Evolutionary conservation across 2,329 filamentous ascomycete species (phyloP), one percentile per base, ranked within the genome.

Genomic region (Trichoderma atroviride): DNA sequence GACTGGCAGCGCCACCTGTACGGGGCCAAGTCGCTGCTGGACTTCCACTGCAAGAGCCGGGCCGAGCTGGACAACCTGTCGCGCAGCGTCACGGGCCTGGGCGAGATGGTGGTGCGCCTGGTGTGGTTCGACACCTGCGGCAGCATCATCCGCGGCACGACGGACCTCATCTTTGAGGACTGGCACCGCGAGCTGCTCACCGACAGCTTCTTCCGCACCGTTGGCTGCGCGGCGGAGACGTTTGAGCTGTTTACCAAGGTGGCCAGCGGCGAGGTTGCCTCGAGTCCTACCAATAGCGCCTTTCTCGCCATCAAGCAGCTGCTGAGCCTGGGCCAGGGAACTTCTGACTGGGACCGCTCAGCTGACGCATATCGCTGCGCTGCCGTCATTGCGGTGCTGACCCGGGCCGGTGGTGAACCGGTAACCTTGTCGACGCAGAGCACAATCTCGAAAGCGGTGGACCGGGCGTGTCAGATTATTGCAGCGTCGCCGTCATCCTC

Each of bases 51-150:
- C 57, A 75, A 71, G 2, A 76, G 74, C 9, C 75, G 74, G 5
- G 70, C 71, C 1, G 79, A 81, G n/a, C 72, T 83, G 2, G 75
- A 79, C 7, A 64, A 63, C 19, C 74, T 83, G 3, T 76, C 79
- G 1, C 61, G 65, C 0, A 73, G 73, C 0, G 79, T 82, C 5
- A 76, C 77, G 0, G 81, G 81, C 0, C 71, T 83, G 1, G 74
- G 76, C 2, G 79, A 81, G 58, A 79, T 82, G 2, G 73, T 83
- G 2, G 75, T 79, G 0, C 78, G 80, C 9, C 75, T 83, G 3
- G 76, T 80, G 0, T 83, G 81, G 81, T 82, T 80, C 33, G 81
- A 83, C 64, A 76, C 78, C 0, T 78, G 76, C 13, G 79, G 81
- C 1, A 70, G 73, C 2, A 64, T 77, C 13, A 71, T 73, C 0